These are phyloP conservation scores for Bacterosira constricta DNA, from an alignment of 108 stramenopile genomes.

Conservation along the genomic window DNA sequence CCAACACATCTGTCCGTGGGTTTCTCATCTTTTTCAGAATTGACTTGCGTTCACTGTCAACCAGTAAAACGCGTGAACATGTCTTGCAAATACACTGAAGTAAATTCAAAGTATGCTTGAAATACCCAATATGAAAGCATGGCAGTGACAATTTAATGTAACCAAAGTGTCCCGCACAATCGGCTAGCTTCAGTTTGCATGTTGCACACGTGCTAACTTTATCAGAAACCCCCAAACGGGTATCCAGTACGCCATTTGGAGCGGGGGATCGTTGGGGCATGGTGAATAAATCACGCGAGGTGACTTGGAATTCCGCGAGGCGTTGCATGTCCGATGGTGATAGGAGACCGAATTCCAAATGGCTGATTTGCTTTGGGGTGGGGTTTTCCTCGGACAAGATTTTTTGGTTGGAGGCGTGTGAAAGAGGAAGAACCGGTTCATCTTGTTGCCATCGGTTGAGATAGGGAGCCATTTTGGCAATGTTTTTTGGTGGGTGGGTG, in stretches of 20 bases:
- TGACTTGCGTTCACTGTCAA: slow-evolving; percentile 63
- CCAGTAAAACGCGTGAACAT: slow-evolving; percentile 91
- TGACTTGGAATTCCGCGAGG: slow-evolving; percentile 92
- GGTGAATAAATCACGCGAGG: slow-evolving; percentile 90
- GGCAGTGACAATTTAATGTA: slow-evolving; percentile 95
- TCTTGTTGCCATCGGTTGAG: neutral
- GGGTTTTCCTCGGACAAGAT: slow-evolving; percentile 61
- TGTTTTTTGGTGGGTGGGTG: neutral
- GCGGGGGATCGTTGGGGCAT: slow-evolving; percentile 94
- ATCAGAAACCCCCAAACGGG: slow-evolving; percentile 94
- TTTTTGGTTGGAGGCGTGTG: slow-evolving; percentile 46
- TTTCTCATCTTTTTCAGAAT: slow-evolving; percentile 80
- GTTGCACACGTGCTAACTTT: slow-evolving; percentile 90
- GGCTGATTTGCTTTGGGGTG: slow-evolving; percentile 92
- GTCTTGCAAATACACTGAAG: slow-evolving; percentile 98
- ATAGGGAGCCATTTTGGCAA: slow-evolving; percentile 1
- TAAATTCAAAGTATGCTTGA: slow-evolving; percentile 90
- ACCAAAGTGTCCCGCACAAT: slow-evolving; percentile 97
- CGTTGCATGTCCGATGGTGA: slow-evolving; percentile 91
- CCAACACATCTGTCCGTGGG: slow-evolving; percentile 83
- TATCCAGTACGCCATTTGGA: slow-evolving; percentile 90
- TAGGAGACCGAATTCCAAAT: slow-evolving; percentile 96
- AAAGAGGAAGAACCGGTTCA: slow-evolving; percentile 9
- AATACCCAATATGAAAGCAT: slow-evolving; percentile 98
- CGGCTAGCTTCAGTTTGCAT: slow-evolving; percentile 89